Percentiles rank a stretch among this genome's conserved stretches.
Evolutionary conservation across 192 early-diverging fungal species (phyloP).

Genomic region (Chytriomyces sp.): DNA sequence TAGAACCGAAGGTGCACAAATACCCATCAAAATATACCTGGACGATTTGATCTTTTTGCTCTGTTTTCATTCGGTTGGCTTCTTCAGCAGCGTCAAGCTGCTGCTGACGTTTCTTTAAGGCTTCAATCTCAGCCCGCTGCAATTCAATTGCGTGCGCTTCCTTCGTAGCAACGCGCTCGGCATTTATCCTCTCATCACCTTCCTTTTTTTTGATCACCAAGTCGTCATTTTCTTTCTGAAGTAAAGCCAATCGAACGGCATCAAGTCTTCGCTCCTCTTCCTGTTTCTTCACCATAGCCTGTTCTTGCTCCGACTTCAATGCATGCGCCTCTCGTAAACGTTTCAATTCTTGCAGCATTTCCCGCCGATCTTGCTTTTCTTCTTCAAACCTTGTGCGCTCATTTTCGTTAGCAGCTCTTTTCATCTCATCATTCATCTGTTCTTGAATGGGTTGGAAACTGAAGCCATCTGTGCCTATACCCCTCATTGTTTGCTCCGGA

Average conservation of each 20-base stretch:
- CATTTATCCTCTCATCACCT: slow-evolving; percentile 10
- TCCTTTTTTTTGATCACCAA: slow-evolving; percentile 17
- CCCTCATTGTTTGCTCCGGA: neutral
- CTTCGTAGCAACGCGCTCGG: slow-evolving; percentile 5
- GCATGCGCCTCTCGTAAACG: slow-evolving; percentile 28
- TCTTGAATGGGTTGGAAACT: neutral
- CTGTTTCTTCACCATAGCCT: neutral
- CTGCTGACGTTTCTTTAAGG: neutral
- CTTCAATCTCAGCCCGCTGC: slow-evolving; percentile 5
- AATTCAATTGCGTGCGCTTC: neutral
- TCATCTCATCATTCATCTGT: neutral
- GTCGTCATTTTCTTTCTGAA: slow-evolving; percentile 16
- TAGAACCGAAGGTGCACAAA: neutral
- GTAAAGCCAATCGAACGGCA: neutral
- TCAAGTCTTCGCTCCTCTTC: slow-evolving; percentile 12
- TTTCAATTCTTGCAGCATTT: slow-evolving; percentile 22
- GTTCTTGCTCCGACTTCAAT: slow-evolving; percentile 15
- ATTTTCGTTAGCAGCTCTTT: neutral
- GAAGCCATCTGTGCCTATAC: neutral
- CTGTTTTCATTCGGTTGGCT: neutral
- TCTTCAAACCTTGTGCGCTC: slow-evolving; percentile 11
- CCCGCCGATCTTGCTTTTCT: slow-evolving; percentile 7
- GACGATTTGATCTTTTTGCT: neutral
- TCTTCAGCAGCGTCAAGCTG: neutral
- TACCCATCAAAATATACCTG: neutral